Base-by-base conservation (phyloP, 768 basidiomycete species). In the Hemileccinum rubropunctum region DNA sequence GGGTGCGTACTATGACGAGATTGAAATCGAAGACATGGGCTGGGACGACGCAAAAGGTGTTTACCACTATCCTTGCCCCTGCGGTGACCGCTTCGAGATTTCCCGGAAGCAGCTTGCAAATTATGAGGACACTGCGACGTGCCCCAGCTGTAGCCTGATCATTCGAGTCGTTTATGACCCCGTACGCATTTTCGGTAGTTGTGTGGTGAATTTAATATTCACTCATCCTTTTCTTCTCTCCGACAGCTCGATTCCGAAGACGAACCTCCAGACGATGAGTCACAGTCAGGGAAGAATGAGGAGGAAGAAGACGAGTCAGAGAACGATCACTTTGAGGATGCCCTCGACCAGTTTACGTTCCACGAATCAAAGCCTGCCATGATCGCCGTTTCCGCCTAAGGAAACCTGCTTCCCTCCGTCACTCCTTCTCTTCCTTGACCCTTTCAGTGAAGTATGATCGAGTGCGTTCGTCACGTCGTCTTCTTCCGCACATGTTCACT, bases 71-170 rank as follows among this genome's bases (percentile, higher is more conserved):
- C 95, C 95, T 0, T 99, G 95, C 64, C 95, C 95, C 1, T 98
- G 95, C 63, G 95, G 95, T 8, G 95, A 99, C 72, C 84, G 95
- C 36, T 99, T 98, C 72, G 95, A 98, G 69, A 98, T 98, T 57
- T 83, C 88, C 27, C 81, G 87, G 58, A 73, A 74, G 53, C 93
- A 98, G 70, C 82, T 98, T 9, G 80, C 83, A 37, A 76, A 93
- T 57, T 97, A 82, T 48, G 95, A 98, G 61, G 97, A 99, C 66
- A 83, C 95, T 40, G 95, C 95, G 21, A 94, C 82, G 43, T 99
- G 97, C 73, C 97, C 97, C 1, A 95, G 91, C 66, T 99, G 97
- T 60, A 95, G 91, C 56, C 75, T 98, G 21, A 79, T 98, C 28
- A 92, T 98, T 43, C 75, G 95, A 47, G 88, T 98, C 35, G 80